phyloP scores from a whole-genome alignment of 2,329 filamentous ascomycete species.

The Pestalotiopsis sp. region DNA sequence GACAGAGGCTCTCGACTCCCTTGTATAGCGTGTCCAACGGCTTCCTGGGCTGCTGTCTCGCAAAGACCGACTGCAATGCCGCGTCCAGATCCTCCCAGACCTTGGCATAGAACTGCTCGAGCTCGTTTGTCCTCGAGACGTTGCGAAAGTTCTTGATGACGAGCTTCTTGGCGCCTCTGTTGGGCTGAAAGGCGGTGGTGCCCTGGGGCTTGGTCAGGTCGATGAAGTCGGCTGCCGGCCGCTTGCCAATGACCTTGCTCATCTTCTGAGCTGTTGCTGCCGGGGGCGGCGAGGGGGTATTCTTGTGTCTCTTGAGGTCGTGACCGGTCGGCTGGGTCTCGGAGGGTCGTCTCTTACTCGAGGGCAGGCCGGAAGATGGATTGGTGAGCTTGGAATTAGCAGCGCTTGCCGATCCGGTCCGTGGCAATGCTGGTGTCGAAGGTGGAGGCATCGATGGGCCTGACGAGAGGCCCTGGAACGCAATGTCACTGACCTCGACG shows the following conservation, averaged over 20 bases:
- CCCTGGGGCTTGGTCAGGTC: constrained; percentile 46
- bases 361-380: constrained; percentile 17
- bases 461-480: constrained; percentile 11
- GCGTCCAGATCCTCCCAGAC: constrained; percentile 74
- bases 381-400: constrained; percentile 29
- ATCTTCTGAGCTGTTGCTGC: constrained; percentile 21
- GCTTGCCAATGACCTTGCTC: constrained; percentile 36
- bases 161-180: constrained; percentile 79
- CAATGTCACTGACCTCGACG: constrained; percentile 9
- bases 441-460: constrained; percentile 16
- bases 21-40: constrained; percentile 91
- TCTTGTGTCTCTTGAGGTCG: constrained; percentile 12
- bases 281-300: constrained; percentile 1
- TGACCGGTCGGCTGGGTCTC: constrained; percentile 13
- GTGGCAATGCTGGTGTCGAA: constrained; percentile 32
- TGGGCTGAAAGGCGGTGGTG: constrained; percentile 64
- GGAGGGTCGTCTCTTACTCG: constrained; percentile 25
- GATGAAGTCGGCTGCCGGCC: constrained; percentile 34
- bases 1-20: constrained; percentile 87
- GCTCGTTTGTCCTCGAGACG: constrained; percentile 58
- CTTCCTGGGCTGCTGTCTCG: constrained; percentile 59
- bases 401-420: constrained; percentile 25
- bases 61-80: constrained; percentile 75
- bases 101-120: constrained; percentile 77
- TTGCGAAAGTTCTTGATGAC: constrained; percentile 90